Percentiles rank a stretch among this genome's conserved stretches.
phyloP scores from a whole-genome alignment of 2,329 filamentous ascomycete genomes.

The Colletotrichum cuscutae region DNA sequence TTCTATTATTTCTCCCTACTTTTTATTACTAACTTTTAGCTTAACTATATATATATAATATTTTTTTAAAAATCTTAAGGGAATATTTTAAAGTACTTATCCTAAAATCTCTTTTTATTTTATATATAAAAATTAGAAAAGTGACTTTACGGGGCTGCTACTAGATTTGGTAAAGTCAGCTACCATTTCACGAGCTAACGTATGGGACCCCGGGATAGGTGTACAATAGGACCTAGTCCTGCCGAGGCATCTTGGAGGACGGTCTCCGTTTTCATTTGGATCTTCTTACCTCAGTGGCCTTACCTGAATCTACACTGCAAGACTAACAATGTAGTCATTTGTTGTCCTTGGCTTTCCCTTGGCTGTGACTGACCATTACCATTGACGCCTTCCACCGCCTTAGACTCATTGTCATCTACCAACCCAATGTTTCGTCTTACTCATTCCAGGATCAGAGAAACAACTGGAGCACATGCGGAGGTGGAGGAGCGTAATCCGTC shows the following conservation, averaged over 20 bases:
- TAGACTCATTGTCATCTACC: not conserved
- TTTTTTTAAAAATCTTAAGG: too few species aligned
- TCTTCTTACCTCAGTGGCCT: conserved; percentile 27
- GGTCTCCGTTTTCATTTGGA: not conserved
- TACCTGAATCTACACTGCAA: not conserved
- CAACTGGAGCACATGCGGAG: conserved; percentile 5
- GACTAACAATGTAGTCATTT: conserved; percentile 4
- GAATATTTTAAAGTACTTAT: too few species aligned
- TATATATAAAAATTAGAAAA: too few species aligned
- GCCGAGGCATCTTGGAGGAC: not conserved
- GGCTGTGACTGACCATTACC: conserved; percentile 3
- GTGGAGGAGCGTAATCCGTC: not conserved
- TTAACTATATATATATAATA: too few species aligned
- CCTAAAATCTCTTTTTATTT: too few species aligned
- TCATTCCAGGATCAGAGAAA: not conserved
- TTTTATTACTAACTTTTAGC: too few species aligned
- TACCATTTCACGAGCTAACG: too few species aligned
- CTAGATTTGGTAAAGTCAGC: too few species aligned
- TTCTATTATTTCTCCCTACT: too few species aligned
- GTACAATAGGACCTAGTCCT: not conserved
- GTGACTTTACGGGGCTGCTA: too few species aligned
- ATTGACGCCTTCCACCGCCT: conserved; percentile 3
- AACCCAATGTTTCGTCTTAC: not conserved
- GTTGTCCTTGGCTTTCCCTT: conserved; percentile 14
- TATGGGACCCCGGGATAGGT: too few species aligned